A percentile compares a stretch with the other conserved stretches of the same genome.
phyloP scores from a whole-genome alignment of 148 eudicot genomes.

The Arctostaphylos glauca region DNA sequence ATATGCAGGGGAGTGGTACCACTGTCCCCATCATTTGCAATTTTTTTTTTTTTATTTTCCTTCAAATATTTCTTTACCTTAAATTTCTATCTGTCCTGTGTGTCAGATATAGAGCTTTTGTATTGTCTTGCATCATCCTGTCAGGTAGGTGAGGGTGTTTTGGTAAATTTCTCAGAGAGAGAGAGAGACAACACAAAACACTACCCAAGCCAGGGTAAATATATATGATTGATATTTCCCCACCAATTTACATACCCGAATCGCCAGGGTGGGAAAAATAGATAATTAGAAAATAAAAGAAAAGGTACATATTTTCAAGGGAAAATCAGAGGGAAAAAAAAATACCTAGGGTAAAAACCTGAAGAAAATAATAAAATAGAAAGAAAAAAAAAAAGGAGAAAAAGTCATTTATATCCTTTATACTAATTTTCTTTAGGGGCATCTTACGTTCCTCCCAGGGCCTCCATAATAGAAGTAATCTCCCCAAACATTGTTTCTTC shows the following conservation, averaged over 20 bases:
- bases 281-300: conserved; percentile 2
- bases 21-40: background rate
- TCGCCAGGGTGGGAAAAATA: background rate
- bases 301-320: background rate
- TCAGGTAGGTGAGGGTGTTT: too few species aligned
- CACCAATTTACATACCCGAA: conserved; percentile 14
- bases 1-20: background rate
- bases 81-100: too few species aligned
- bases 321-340: conserved; percentile 7
- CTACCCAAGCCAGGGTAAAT: conserved; percentile 1
- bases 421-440: conserved; percentile 36
- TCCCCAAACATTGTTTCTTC: conserved; percentile 84
- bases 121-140: too few species aligned
- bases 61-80: too few species aligned
- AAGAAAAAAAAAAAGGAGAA: background rate
- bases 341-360: conserved; percentile 21
- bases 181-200: background rate
- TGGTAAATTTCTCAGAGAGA: background rate
- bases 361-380: conserved; percentile 15
- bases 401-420: conserved; percentile 1
- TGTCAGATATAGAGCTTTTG: too few species aligned
- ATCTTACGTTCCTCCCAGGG: conserved; percentile 77
- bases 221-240: background rate
- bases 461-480: conserved; percentile 94
- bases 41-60: background rate